These are phyloP conservation scores for Centella asiatica DNA, from an alignment of 129 eudicot genomes.

Conservation along the genomic window DNA sequence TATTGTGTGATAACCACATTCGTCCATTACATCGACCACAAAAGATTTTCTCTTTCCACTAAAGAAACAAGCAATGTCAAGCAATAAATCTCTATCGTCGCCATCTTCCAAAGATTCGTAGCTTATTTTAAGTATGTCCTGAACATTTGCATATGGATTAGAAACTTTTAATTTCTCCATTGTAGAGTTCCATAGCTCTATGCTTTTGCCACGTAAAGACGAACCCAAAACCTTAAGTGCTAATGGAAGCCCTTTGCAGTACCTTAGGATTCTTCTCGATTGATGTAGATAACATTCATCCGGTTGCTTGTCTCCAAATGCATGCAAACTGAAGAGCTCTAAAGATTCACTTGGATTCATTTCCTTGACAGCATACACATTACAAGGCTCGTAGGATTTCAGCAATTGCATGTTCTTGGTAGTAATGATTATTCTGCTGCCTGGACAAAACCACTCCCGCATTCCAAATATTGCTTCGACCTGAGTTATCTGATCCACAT, in stretches of 20 bases:
- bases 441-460: constrained; percentile 5
- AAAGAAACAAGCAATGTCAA: constrained; percentile 39
- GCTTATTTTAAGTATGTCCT: constrained; percentile 13
- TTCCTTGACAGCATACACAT: background rate
- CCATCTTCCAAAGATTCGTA: constrained; percentile 11
- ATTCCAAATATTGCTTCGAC: constrained; percentile 21
- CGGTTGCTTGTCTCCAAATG: constrained; percentile 17
- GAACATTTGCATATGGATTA: background rate
- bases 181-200: constrained; percentile 14
- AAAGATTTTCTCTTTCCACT: constrained; percentile 11
- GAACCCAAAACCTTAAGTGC: constrained; percentile 25
- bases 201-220: constrained; percentile 1
- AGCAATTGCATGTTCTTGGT: constrained; percentile 8
- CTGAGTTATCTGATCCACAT: constrained; percentile 14
- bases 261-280: background rate
- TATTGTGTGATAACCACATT: constrained; percentile 13
- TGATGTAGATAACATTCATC: constrained; percentile 3
- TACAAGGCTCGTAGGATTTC: background rate
- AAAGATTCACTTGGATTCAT: constrained; percentile 17
- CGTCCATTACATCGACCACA: constrained; percentile 14
- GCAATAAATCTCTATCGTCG: constrained; percentile 17
- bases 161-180: constrained; percentile 13
- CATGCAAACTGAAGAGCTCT: constrained; percentile 31
- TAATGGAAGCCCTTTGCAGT: constrained; percentile 33
- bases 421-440: constrained; percentile 33